Base-by-base conservation (phyloP, 352 stramenopile species). In the Chrysophaeum taylorii region DNA sequence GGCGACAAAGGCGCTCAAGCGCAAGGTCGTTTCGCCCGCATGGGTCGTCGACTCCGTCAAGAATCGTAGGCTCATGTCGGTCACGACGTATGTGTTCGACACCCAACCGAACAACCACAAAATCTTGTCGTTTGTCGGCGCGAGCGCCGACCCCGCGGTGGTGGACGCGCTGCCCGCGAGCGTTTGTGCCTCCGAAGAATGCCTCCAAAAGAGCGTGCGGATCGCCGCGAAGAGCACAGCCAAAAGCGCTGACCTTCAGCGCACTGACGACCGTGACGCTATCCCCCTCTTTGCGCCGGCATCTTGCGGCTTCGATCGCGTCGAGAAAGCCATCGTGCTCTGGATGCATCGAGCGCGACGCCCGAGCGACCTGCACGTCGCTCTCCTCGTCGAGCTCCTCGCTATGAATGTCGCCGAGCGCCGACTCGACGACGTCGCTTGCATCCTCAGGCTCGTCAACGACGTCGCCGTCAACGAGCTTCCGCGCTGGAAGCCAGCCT, bases 21-120 rank as follows among this genome's bases (percentile, higher is more conserved):
- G 33, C 18, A 18, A 18, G 18, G 48, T 31, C 48, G 48, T 60
- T 5, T 23, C 18, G 18, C 48, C 48, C 18, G 7, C 9, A 4
- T 60, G 48, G 48, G 48, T 60, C 48, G 48, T 60, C 48, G 48
- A 60, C 48, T 33, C 18, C 48, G 48, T 9, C 42, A 45, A 12
- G 12, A 21, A 45, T 12, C 39, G 39, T 12, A 12, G 39, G 39
- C 39, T 45, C 39, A 12, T 45, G 39, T 21, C 39, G 39, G 12
- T 18, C 39, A 21, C 39, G 39, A 12, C 39, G 39, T 45, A 12
- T 21, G 39, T 21, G 39, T 45, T 21, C 39, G 39, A 12, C 21
- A 12, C 12, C 39, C 12, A 21, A 18, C 39, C 12, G 12, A 12
- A 21, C 39, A 45, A 21, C 39, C 12, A 45, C 39, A 21, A 45